A percentile compares a stretch with the other conserved stretches of the same genome.
These are phyloP conservation scores for Exophiala calicioides DNA, from an alignment of 2,329 filamentous ascomycete genomes.

Conservation along the genomic window DNA sequence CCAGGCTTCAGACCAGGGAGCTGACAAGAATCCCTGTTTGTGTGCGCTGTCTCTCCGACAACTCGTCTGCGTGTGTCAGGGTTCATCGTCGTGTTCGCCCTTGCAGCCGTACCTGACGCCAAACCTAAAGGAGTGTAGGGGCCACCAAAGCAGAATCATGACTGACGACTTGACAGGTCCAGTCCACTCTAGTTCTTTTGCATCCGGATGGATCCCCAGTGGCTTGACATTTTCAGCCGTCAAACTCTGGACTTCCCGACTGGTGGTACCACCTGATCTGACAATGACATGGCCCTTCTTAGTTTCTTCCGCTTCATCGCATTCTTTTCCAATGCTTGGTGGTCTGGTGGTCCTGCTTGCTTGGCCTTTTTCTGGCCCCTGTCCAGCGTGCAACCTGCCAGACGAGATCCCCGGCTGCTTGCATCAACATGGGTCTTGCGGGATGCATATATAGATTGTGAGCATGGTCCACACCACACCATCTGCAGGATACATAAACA, in stretches of 20 bases:
- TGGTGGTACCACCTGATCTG: constrained; percentile 16
- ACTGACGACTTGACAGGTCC: constrained; percentile 4
- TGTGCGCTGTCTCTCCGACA: constrained; percentile 4
- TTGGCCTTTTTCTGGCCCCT: neutral
- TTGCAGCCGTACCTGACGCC: constrained; percentile 23
- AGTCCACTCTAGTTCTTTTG: constrained; percentile 13
- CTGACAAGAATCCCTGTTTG: neutral
- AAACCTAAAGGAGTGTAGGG: constrained; percentile 19
- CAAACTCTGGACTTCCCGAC: neutral
- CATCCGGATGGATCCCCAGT: constrained; percentile 2
- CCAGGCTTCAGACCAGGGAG: neutral
- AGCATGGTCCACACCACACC: no score
- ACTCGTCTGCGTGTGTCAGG: neutral
- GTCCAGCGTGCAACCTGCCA: neutral
- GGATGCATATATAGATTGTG: no score
- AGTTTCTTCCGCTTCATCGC: constrained; percentile 9
- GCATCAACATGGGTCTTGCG: no score
- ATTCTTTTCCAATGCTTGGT: no score
- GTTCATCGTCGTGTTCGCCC: constrained; percentile 12
- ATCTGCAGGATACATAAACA: neutral
- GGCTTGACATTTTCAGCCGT: constrained; percentile 2
- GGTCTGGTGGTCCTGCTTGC: neutral
- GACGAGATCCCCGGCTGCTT: neutral
- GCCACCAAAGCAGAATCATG: constrained; percentile 7
- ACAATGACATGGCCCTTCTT: constrained; percentile 17